These are phyloP conservation scores for Aspergillus panamensis DNA, from an alignment of 495 filamentous ascomycete genomes.

Conservation along the genomic window DNA sequence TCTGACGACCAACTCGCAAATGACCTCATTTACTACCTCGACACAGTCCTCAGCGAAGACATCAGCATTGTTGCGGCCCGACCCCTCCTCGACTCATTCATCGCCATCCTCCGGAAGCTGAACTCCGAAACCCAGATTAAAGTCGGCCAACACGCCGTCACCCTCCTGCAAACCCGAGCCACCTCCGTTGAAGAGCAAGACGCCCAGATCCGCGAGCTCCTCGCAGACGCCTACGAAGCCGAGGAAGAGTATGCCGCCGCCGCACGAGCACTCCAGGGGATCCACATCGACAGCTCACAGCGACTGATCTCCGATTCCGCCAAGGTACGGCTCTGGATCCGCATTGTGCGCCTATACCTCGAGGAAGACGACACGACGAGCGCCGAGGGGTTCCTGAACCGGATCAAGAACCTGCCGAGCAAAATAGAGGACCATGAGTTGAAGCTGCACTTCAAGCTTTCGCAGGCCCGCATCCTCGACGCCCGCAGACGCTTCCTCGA, in stretches of 20 bases:
- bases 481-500: conserved; percentile 87
- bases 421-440: conserved; percentile 67
- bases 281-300: conserved; percentile 84
- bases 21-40: conserved; percentile 66
- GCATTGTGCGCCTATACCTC: conserved; percentile 90
- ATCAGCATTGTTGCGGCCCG: conserved; percentile 75
- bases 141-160: conserved; percentile 65
- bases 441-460: conserved; percentile 81
- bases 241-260: conserved; percentile 77
- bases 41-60: conserved; percentile 62
- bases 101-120: conserved; percentile 55
- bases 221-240: conserved; percentile 78
- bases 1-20: conserved; percentile 51
- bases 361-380: conserved; percentile 88
- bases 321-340: conserved; percentile 80
- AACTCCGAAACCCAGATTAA: conserved; percentile 60
- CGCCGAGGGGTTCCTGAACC: conserved; percentile 85
- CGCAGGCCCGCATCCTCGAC: conserved; percentile 89
- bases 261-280: conserved; percentile 73
- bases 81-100: conserved; percentile 64
- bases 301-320: conserved; percentile 73
- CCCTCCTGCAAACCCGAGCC: conserved; percentile 59
- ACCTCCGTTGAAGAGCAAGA: conserved; percentile 84
- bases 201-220: conserved; percentile 68
- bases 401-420: conserved; percentile 86